Percentiles rank a stretch among this genome's conserved stretches.
phyloP scores from a whole-genome alignment of 2,329 filamentous ascomycete species.

The Pseudocercospora pini-densiflorae region DNA sequence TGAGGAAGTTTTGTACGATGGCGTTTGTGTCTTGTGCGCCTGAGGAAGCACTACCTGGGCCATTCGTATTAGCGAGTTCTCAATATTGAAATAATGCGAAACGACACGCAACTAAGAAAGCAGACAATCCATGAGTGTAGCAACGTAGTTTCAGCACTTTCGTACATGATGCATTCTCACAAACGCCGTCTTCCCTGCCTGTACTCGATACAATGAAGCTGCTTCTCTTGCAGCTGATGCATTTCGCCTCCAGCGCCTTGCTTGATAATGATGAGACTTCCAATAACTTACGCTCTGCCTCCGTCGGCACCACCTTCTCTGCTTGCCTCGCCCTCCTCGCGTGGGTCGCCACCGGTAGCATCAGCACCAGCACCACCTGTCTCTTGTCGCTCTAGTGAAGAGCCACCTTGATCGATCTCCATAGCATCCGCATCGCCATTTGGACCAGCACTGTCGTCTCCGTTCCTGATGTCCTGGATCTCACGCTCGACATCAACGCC shows the following conservation, averaged over 20 bases:
- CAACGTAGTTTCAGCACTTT: constrained; percentile 22
- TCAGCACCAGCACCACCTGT: constrained; percentile 82
- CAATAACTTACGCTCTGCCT: constrained; percentile 93
- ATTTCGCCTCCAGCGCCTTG: constrained; percentile 14
- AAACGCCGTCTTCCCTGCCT: constrained; percentile 7
- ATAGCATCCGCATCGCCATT: constrained; percentile 54
- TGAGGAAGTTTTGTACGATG: constrained; percentile 85
- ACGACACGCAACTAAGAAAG: constrained; percentile 10
- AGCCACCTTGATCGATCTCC: constrained; percentile 76
- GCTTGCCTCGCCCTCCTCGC: constrained; percentile 85
- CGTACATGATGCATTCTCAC: constrained; percentile 20
- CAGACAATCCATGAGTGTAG: constrained; percentile 13
- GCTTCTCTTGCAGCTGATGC: constrained; percentile 5
- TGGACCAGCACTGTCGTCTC: constrained; percentile 63
- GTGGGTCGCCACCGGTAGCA: constrained; percentile 88
- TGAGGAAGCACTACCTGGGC: constrained; percentile 43
- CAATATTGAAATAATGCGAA: neutral
- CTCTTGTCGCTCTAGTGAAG: constrained; percentile 64
- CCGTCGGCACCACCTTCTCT: constrained; percentile 95
- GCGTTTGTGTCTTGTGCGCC: constrained; percentile 68
- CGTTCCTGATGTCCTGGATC: constrained; percentile 63
- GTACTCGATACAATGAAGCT: neutral
- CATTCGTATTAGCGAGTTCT: constrained; percentile 20
- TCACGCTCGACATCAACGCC: constrained; percentile 79
- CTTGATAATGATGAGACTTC: constrained; percentile 7